phyloP scores from a whole-genome alignment of 306 rosid species.

The Rosa chinensis region DNA sequence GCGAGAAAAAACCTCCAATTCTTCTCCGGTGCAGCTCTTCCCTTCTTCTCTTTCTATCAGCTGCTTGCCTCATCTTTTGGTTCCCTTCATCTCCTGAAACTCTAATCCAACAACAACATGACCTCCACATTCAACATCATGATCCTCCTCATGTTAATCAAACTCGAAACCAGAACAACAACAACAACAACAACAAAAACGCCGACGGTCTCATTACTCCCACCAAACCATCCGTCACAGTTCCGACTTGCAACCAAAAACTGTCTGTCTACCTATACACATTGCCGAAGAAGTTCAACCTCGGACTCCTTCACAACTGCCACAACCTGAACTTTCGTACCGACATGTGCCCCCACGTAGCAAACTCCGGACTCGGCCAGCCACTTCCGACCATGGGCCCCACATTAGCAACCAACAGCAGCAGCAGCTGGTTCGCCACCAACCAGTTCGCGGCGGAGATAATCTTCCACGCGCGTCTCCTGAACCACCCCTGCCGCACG shows the following conservation, averaged over 20 bases:
- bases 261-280: constrained; percentile 53
- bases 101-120: not conserved
- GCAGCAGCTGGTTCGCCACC: constrained; percentile 60
- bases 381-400: not conserved
- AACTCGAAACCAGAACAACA: not conserved
- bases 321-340: constrained; percentile 62
- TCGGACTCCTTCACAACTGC: constrained; percentile 54
- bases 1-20: not conserved
- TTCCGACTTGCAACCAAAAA: constrained; percentile 37
- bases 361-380: constrained; percentile 36
- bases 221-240: not conserved
- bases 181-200: not conserved
- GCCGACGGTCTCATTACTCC: not conserved
- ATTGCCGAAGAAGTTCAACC: constrained; percentile 67
- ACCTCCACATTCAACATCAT: not conserved
- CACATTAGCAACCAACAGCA: not conserved
- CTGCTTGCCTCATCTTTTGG: constrained; percentile 42
- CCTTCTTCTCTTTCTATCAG: constrained; percentile 37
- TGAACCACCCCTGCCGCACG: constrained; percentile 74
- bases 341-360: constrained; percentile 87
- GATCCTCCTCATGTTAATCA: not conserved
- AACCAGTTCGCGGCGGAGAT: constrained; percentile 78
- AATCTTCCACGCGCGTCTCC: constrained; percentile 72
- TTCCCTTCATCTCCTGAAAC: constrained; percentile 23
- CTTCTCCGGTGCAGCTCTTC: constrained; percentile 30